A percentile compares a stretch with the other conserved stretches of the same genome.
Conservation (phyloP, 805 yeast genomes). For the Osmozyma mogii region DNA sequence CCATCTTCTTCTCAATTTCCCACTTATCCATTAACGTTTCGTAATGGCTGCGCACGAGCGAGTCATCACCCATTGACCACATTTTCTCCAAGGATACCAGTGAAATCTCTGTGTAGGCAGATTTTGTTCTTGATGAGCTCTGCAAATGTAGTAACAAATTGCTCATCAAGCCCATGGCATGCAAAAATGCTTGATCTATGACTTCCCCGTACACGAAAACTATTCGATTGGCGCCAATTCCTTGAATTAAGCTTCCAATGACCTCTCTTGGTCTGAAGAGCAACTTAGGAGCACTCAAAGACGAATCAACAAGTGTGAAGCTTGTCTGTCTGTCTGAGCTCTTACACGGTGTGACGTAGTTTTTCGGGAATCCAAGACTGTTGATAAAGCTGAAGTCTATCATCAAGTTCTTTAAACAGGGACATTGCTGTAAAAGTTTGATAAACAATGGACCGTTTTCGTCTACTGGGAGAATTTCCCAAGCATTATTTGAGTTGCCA, state of each 20-base stretch:
- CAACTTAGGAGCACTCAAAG: slow-evolving; percentile 11
- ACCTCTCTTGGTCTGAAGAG: slow-evolving; percentile 7
- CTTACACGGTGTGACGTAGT: background rate
- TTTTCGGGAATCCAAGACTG: slow-evolving; percentile 1
- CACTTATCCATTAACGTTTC: slow-evolving; percentile 2
- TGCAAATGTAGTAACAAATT: slow-evolving; percentile 12
- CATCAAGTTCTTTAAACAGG: slow-evolving; percentile 5
- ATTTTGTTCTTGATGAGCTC: background rate
- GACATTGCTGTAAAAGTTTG: slow-evolving; percentile 2
- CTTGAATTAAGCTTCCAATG: slow-evolving; percentile 9
- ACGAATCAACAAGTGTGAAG: slow-evolving; percentile 16
- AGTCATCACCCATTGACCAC: slow-evolving; percentile 26
- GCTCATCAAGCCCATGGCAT: slow-evolving; percentile 14
- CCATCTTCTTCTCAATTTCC: slow-evolving; percentile 5
- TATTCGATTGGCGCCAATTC: slow-evolving; percentile 9
- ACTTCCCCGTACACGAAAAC: slow-evolving; percentile 22
- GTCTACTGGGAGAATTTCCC: background rate
- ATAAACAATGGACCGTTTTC: slow-evolving; percentile 2
- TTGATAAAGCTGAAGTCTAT: slow-evolving; percentile 9
- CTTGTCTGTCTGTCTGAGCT: background rate
- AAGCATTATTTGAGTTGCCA: background rate
- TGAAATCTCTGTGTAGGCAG: slow-evolving; percentile 1
- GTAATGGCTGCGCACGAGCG: slow-evolving; percentile 14
- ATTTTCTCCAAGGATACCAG: slow-evolving; percentile 17
- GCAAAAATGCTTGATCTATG: slow-evolving; percentile 17